Evolutionary conservation across 441 rosid species (phyloP), one percentile per base, ranked within the genome.

Genomic region (Syzygium syzygioides): DNA sequence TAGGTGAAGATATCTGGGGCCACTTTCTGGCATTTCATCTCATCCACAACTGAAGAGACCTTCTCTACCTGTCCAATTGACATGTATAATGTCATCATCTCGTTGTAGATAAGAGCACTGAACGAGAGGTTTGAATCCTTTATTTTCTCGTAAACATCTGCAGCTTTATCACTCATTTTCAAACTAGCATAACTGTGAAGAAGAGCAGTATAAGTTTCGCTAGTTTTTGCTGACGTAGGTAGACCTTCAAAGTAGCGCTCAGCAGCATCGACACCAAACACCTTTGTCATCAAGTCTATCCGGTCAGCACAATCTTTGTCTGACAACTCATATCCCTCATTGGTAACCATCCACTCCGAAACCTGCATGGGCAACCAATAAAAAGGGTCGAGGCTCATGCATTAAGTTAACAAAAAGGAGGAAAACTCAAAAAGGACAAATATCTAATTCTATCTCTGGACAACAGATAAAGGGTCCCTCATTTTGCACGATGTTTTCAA

Each of bases 61-160:
- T 97, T 96, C 93, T 97, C 98, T 53, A 96, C 92, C 91, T 93
- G 93, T 26, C 99, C 97, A 17, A 95, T 94, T 28, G 98, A 96
- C 94, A 97, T 93, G 91, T 96, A 97, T 45, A 98, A 89, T 79
- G 99, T 95, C 99, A 97, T 97, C 95, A 98, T 94, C 94, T 97
- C 99, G 64, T 98, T 97, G 95, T 94, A 98, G 9, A 91, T 91
- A 50, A 97, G 93, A 86, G 96, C 98, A 91, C 91, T 88, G 87
- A 95, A 94, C 3, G 92, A 60, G 41, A 96, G 88, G 79, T 92
- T 87, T 34, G 94, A 92, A 86, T 91, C 94, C 85, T 93, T 94
- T 55, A 96, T 93, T 90, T 90, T 95, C 87, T 89, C 89, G 64
- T 91, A 97, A 91, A 95, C 93, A 55, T 92, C 91, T 87, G 94